Percentiles rank a stretch among this genome's conserved stretches.
Conservation (phyloP, 225 moss, liverwort and hornwort genomes). For the Ulota crispa region DNA sequence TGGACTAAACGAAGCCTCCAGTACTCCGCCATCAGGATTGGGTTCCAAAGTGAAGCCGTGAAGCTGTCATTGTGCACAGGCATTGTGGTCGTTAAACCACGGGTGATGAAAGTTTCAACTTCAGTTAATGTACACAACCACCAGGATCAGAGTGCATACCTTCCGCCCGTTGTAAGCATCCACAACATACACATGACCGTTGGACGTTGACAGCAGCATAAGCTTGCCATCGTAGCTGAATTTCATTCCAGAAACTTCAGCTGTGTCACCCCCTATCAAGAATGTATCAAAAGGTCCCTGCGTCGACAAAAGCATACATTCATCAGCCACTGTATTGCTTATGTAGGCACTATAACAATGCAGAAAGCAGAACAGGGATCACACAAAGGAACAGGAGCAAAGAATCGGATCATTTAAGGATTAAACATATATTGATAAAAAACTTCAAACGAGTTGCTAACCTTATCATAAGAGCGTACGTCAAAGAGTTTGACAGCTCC, state of each 20-base stretch:
- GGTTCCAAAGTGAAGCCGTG: conserved; percentile 86
- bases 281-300: conserved; percentile 99
- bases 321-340: conserved; percentile 19
- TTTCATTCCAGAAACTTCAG: conserved; percentile 92
- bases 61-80: conserved; percentile 48
- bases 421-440: not conserved
- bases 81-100: conserved; percentile 1
- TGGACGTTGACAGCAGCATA: conserved; percentile 86
- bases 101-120: conserved; percentile 16
- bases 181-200: conserved; percentile 77
- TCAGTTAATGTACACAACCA: not conserved
- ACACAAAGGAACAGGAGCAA: not conserved
- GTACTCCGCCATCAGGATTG: conserved; percentile 73
- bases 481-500: conserved; percentile 96
- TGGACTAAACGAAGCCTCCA: conserved; percentile 98
- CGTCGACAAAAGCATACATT: conserved; percentile 21
- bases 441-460: conserved; percentile 25
- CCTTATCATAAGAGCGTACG: conserved; percentile 96
- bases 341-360: not conserved
- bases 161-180: conserved; percentile 93
- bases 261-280: conserved; percentile 82
- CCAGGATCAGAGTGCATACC: conserved; percentile 48
- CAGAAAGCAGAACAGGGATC: not conserved
- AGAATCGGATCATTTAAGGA: not conserved
- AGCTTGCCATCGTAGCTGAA: conserved; percentile 97